Base-by-base conservation (phyloP, 2,329 filamentous ascomycete species). In the Domatiomyces catenatus region DNA sequence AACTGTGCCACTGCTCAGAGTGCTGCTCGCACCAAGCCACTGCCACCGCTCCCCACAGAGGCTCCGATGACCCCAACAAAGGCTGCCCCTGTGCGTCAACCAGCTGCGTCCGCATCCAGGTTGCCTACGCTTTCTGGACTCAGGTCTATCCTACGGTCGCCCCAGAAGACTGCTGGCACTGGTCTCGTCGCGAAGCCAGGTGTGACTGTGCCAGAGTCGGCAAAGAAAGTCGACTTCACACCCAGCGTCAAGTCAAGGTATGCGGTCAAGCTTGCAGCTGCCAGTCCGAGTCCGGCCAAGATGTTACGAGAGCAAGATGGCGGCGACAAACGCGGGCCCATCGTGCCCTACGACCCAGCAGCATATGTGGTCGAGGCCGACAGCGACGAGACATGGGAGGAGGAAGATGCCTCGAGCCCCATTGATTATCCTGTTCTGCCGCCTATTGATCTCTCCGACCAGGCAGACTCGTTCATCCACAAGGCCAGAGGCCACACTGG, bases 181-280 rank as follows among this genome's bases (percentile, higher is more conserved):
- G 71, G 79, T 28, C 79, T 77, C 58, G 68, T 72, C 19, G 63
- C 80, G 28, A 74, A 74, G 48, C 63, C 70, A 2, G 63, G 49
- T 19, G 47, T 50, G 8, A 50, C 48, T 15, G 58, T 54, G 45
- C 58, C 58, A 17, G 57, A 54, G 15, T 80, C 81, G 28, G 75
- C 80, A 20, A 84, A 80, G 65, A 94, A 93, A 69, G 86, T 94
- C 36, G 81, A 84, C 48, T 94, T 94, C 61, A 87, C 84, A 0
- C 82, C 81, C 0, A 80, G 79, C 54, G 81, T 81, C 36, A 76
- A 85, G 55, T 64, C 66, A 48, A 63, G 62, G 26, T 60, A 68
- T 50, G 63, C 64, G 12, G 58, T 64, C n/a, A 55, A 62, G 36
- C 55, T 66, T 15, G 58, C 61, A 3, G 56, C 52, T 18, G 53